phyloP scores from a whole-genome alignment of 208 protist genomes.

The Crithidia brevicula region DNA sequence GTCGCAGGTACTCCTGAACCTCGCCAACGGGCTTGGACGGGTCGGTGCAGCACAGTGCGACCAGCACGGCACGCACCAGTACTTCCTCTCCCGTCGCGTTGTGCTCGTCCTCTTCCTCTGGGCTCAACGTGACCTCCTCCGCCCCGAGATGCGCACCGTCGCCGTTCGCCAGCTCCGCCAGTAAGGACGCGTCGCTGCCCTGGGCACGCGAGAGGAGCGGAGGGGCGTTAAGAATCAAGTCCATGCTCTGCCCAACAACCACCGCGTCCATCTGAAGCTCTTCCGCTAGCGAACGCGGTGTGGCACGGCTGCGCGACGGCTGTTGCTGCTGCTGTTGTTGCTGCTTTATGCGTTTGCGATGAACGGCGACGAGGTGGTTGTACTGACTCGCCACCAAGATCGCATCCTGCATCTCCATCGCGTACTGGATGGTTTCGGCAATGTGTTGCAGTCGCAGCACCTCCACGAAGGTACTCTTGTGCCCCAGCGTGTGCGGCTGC shows the following conservation, averaged over 20 bases:
- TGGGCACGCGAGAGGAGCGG: constrained; percentile 2
- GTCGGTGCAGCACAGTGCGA: constrained; percentile 41
- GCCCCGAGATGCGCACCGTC: neutral
- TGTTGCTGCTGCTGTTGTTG: constrained; percentile 10
- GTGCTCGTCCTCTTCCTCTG: neutral
- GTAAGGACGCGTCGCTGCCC: neutral
- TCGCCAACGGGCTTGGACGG: constrained; percentile 32
- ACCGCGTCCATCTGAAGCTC: constrained; percentile 22
- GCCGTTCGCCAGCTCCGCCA: constrained; percentile 6
- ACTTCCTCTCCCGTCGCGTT: neutral
- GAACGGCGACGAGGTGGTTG: constrained; percentile 25
- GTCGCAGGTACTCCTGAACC: constrained; percentile 50
- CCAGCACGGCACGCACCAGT: constrained; percentile 39
- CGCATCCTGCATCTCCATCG: constrained; percentile 43
- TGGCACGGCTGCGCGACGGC: neutral
- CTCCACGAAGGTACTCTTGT: constrained; percentile 45
- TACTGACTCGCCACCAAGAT: constrained; percentile 36
- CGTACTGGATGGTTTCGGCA: constrained; percentile 46
- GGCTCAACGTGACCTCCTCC: neutral
- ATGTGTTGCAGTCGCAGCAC: constrained; percentile 48
- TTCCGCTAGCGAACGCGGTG: constrained; percentile 2
- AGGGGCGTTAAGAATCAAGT: neutral
- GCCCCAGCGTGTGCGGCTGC: constrained; percentile 22
- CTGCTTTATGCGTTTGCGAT: constrained; percentile 11
- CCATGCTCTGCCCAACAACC: constrained; percentile 20